Evolutionary conservation across 768 basidiomycete genomes (phyloP), one percentile per base, ranked within the genome.

Genomic region (Hemileccinum rubropunctum): DNA sequence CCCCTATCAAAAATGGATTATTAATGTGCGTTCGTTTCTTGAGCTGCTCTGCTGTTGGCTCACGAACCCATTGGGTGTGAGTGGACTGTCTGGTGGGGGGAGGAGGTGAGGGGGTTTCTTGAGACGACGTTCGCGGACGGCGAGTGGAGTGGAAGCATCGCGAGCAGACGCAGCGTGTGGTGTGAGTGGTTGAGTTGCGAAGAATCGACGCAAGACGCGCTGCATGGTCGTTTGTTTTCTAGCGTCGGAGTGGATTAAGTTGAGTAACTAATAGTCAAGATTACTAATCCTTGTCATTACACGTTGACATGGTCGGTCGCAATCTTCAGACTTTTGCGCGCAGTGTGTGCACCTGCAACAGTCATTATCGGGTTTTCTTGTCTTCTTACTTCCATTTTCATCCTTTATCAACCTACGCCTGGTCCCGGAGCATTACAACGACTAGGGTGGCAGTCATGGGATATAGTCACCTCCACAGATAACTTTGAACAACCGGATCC

Each of bases 391-490:
- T 87, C 84, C 63, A 70, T 90, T 30, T 90, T 91, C 61, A 73
- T 93, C 18, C 81, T 95, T 28, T 87, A 91, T 60, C 88, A 91
- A 63, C 89, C 88, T 3, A 80, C 78, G 10, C 74, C 75, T 2
- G 88, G 88, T 3, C 88, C 88, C 15, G 88, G 88, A 1, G 65
- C 76, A 13, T 64, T 76, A 13, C 88, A 91, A 60, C 77, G 80
- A 39, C 72, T 97, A 17, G 91, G 91, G 26, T 95, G 92, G 92
- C 92, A 95, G 60, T 77, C 86, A 7, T 95, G 90, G 90, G 92
- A 89, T 38, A 61, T 78, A 3, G 74, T 93, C 0, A 65, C 70
- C n/a, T n/a, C n/a, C n/a, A n/a, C n/a, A 2, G 27, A 28, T 4
- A 28, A 9, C 9, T 4, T 4, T 28, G 27, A 9, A 9, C 28